Conservation (phyloP, 129 eudicot species). For the Cynara cardunculus region DNA sequence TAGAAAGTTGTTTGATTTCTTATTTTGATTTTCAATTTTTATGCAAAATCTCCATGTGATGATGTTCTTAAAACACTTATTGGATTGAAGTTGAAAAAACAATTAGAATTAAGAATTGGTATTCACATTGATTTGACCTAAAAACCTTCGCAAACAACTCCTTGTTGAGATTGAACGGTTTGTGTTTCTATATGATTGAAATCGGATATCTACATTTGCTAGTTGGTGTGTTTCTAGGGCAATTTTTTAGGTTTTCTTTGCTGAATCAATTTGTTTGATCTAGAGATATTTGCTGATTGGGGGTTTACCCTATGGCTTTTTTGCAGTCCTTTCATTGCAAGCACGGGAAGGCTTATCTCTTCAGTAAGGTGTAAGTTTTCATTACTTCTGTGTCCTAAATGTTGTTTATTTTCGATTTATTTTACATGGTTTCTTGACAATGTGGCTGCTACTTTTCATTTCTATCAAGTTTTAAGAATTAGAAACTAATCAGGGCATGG, state of each 20-base stretch:
- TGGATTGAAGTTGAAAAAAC: not conserved
- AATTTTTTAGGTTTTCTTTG: not conserved
- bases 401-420: not conserved
- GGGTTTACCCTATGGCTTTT: conserved; percentile 21
- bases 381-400: conserved; percentile 13
- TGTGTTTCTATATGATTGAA: not conserved
- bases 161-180: not conserved
- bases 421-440: conserved; percentile 6
- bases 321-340: conserved; percentile 81
- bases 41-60: not conserved
- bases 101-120: not conserved
- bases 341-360: conserved; percentile 98
- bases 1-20: not conserved
- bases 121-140: not conserved
- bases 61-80: not conserved
- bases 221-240: not conserved
- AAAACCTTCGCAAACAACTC: not conserved
- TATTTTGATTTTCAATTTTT: conserved; percentile 4
- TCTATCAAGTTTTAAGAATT: not conserved
- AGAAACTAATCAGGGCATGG: not conserved
- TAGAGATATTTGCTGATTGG: conserved; percentile 25
- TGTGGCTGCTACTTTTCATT: conserved; percentile 12
- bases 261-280: not conserved
- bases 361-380: conserved; percentile 97
- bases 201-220: not conserved